Conservation (phyloP, 495 filamentous ascomycete genomes). For the Penicillium goetzii region DNA sequence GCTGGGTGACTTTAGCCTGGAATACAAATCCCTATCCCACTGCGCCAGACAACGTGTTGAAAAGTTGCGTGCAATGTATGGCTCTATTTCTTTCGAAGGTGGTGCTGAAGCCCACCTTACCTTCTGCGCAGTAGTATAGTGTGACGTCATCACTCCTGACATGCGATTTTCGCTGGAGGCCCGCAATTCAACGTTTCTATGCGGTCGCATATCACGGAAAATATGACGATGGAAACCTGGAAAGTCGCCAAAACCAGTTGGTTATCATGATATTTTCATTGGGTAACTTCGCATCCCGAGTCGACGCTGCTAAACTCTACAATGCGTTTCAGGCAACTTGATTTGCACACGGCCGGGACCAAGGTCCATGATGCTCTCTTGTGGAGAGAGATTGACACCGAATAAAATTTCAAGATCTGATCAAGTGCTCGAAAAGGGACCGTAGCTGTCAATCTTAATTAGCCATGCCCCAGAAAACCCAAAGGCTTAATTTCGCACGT, state of each 20-base stretch:
- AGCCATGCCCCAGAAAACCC: background rate
- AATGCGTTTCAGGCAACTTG: background rate
- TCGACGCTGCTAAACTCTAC: background rate
- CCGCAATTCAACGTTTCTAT: background rate
- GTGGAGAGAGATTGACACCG: slow-evolving; percentile 1
- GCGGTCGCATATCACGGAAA: background rate
- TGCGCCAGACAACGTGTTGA: background rate
- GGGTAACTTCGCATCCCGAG: background rate
- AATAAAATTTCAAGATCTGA: background rate
- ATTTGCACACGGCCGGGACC: background rate
- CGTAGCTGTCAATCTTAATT: background rate
- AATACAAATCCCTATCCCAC: background rate
- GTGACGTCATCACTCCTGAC: slow-evolving; percentile 15
- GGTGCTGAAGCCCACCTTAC: background rate
- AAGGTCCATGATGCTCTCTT: slow-evolving; percentile 11
- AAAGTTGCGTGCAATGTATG: background rate
- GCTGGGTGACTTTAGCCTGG: background rate
- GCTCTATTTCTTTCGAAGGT: background rate
- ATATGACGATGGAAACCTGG: background rate
- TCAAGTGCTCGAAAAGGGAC: slow-evolving; percentile 3
- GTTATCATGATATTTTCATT: background rate
- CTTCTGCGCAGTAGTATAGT: background rate
- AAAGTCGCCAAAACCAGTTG: background rate
- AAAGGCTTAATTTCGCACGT: background rate
- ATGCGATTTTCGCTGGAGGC: background rate